Evolutionary conservation across 73 alveolate species (phyloP), one percentile per base, ranked within the genome.

Genomic region (Blepharisma stoltei): DNA sequence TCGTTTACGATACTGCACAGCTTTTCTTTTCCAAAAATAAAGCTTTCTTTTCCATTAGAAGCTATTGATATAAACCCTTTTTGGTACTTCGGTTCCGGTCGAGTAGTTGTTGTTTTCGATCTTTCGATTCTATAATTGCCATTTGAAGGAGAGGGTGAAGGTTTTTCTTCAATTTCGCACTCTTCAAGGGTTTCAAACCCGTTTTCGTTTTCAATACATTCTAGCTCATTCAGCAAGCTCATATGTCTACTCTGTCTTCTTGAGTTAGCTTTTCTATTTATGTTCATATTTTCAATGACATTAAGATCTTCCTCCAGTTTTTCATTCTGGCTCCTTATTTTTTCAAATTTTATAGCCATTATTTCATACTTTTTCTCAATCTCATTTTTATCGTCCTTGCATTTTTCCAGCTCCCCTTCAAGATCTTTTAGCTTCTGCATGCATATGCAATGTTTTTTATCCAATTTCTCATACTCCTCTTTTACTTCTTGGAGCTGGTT

Each of bases 231-330:
- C 5, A 14, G 2, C 47, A 60, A 60, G 23, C 73, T 60, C 14
- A 60, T 20, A n/a, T 60, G 73, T 25, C 73, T 60, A 2, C 73
- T n/a, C 18, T 8, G 11, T 25, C 23, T 60, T 14, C 18, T 14
- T 60, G 14, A 14, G 14, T 60, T 60, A 8, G 37, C 46, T 9
- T 8, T 9, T 18, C 49, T 25, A 60, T 60, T 60, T 25, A 9
- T n/a, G 5, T 14, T 60, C 11, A 38, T n/a, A 20, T n/a, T 14
- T 25, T 60, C 46, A 5, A 14, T 14, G 2, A 60, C 73, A 8
- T 60, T 60, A 1, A 60, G 46, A 60, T 60, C 73, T 25, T 60
- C 73, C 46, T 14, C 46, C 46, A 60, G 45, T 25, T 60, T 60
- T 60, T 60, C 73, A 60, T 60, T 60, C 37, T 18, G 37, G 18